A percentile compares a stretch with the other conserved stretches of the same genome.
These are phyloP conservation scores for Elsinoe australis DNA, from an alignment of 2,329 filamentous ascomycete species.

Conservation along the genomic window DNA sequence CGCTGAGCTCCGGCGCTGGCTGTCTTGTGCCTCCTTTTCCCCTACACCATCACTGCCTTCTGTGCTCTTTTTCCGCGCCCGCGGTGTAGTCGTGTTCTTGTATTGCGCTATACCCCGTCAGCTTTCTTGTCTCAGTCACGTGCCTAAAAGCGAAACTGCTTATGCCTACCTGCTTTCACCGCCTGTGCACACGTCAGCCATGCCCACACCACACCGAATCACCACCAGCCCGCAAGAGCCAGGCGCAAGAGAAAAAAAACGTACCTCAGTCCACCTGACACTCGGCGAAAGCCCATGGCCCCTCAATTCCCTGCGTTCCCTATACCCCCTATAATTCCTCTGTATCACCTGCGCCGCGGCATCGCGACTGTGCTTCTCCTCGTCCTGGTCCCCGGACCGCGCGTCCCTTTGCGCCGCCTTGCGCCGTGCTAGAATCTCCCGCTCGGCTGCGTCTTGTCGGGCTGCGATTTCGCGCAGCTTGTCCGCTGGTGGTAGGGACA, in stretches of 20 bases:
- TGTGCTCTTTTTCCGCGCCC: conserved; percentile 33
- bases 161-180: conserved; percentile 29
- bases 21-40: conserved; percentile 27
- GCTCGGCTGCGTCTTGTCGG: conserved; percentile 28
- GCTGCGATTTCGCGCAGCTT: conserved; percentile 29
- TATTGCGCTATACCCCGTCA: conserved; percentile 43
- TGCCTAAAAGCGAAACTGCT: conserved; percentile 20
- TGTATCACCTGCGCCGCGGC: conserved; percentile 32
- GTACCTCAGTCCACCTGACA: conserved; percentile 63
- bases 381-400: background rate
- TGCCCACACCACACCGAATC: conserved; percentile 1
- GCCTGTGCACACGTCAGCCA: conserved; percentile 22
- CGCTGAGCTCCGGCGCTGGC: conserved; percentile 30
- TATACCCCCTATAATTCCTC: conserved; percentile 70
- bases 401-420: conserved; percentile 20
- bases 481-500: conserved; percentile 27
- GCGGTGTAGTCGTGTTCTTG: conserved; percentile 43
- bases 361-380: conserved; percentile 21
- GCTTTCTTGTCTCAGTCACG: conserved; percentile 22
- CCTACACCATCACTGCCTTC: background rate
- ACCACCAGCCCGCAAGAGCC: too few species aligned
- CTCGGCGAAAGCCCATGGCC: conserved; percentile 63
- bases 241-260: conserved; percentile 27
- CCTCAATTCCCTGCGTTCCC: conserved; percentile 60
- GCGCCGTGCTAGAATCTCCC: conserved; percentile 23